phyloP scores from a whole-genome alignment of 345 rosid genomes.

The Sapria himalayana region DNA sequence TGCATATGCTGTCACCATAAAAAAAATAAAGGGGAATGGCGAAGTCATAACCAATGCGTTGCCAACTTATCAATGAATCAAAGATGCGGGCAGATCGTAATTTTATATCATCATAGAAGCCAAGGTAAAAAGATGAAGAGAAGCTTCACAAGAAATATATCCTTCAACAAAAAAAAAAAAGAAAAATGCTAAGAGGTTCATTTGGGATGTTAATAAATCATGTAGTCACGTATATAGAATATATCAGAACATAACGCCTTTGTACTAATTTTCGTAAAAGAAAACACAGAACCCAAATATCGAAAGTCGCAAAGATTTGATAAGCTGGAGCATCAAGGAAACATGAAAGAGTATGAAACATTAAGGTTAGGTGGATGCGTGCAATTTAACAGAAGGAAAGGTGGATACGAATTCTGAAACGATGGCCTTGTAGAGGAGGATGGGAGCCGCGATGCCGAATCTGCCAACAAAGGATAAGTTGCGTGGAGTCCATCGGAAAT shows the following conservation, averaged over 20 bases:
- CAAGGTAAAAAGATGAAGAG: no score
- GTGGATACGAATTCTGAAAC: conserved; percentile 48
- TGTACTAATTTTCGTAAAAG: no score
- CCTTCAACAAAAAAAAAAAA: no score
- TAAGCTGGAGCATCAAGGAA: background rate
- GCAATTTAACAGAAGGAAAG: background rate
- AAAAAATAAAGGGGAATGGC: background rate
- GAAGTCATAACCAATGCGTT: no score
- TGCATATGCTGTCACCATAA: conserved; percentile 50
- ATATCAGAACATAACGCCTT: no score
- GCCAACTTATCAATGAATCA: no score
- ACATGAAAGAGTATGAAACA: background rate
- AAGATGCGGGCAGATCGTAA: no score
- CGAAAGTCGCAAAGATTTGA: background rate
- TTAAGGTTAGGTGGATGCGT: conserved; percentile 2
- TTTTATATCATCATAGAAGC: no score
- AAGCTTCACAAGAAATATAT: no score
- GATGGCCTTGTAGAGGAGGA: conserved; percentile 74
- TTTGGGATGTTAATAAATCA: no score
- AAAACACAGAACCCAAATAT: background rate
- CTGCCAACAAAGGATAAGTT: conserved; percentile 70
- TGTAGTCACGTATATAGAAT: no score
- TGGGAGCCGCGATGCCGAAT: conserved; percentile 73
- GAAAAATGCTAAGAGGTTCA: no score
- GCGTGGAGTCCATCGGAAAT: conserved; percentile 89